Conservation (phyloP, 352 stramenopile genomes). For the Aphanomyces stellatus region DNA sequence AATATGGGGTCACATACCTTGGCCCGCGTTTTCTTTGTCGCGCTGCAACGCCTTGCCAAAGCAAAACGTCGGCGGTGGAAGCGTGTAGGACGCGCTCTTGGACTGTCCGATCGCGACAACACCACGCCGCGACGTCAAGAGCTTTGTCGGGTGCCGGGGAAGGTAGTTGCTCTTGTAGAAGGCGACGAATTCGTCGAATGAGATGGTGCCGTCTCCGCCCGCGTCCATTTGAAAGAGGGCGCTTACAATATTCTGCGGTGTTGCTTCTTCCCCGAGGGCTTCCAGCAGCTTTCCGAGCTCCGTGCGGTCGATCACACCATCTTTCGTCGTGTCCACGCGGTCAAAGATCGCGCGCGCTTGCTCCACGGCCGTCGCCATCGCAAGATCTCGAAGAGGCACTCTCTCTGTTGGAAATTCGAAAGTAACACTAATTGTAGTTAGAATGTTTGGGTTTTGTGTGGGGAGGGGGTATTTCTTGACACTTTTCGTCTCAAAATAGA, state of each 20-base stretch:
- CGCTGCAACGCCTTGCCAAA: constrained; percentile 18
- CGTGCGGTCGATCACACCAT: constrained; percentile 17
- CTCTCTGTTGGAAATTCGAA: no score
- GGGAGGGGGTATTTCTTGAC: no score
- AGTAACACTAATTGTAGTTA: no score
- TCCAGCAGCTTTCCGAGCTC: constrained; percentile 11
- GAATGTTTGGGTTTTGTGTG: no score
- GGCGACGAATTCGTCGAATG: constrained; percentile 22
- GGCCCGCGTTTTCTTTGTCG: constrained; percentile 18
- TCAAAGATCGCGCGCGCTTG: constrained; percentile 17
- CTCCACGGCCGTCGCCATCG: constrained; percentile 3
- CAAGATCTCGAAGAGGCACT: no score
- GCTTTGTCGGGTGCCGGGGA: constrained; percentile 3
- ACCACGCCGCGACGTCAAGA: neutral
- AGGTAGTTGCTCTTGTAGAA: constrained; percentile 19
- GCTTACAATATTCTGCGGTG: constrained; percentile 13
- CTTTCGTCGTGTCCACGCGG: constrained; percentile 4
- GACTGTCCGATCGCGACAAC: neutral
- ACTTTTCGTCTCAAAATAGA: no score
- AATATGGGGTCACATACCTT: neutral
- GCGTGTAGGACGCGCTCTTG: constrained; percentile 12
- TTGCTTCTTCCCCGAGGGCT: constrained; percentile 11
- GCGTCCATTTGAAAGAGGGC: constrained; percentile 22
- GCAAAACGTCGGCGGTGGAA: constrained; percentile 14
- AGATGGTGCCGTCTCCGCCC: constrained; percentile 21